These are phyloP conservation scores for Globisporangium yorkense DNA, from an alignment of 352 stramenopile species.

Conservation along the genomic window DNA sequence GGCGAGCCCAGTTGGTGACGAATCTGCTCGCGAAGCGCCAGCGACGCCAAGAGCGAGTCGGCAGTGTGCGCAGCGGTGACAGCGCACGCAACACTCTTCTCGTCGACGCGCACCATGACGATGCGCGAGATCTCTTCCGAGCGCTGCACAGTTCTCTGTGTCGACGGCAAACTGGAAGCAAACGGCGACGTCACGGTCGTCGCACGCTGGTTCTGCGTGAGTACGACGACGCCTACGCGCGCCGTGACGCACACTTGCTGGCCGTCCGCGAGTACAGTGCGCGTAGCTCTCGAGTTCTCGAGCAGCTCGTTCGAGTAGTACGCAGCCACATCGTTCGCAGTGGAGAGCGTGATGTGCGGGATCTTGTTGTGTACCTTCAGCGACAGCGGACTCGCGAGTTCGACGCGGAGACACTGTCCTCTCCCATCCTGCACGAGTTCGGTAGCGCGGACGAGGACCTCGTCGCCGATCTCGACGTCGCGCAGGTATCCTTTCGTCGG, in stretches of 20 bases:
- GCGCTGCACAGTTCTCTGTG: background rate
- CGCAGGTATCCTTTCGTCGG: conserved; percentile 49
- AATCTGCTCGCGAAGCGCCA: conserved; percentile 23
- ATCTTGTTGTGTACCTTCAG: conserved; percentile 46
- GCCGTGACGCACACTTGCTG: conserved; percentile 17
- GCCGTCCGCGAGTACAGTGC: conserved; percentile 13
- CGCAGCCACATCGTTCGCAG: conserved; percentile 28
- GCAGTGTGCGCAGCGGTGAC: background rate
- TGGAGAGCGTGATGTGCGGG: conserved; percentile 63
- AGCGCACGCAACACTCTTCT: conserved; percentile 13
- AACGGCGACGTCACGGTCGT: conserved; percentile 30
- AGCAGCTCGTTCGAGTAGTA: conserved; percentile 71
- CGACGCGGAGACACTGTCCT: conserved; percentile 46
- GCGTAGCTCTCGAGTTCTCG: conserved; percentile 12
- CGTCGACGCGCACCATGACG: conserved; percentile 28
- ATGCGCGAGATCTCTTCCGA: conserved; percentile 9
- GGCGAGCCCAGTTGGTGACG: conserved; percentile 20
- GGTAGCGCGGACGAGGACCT: conserved; percentile 24
- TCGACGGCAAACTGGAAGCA: conserved; percentile 3
- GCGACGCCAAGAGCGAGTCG: conserved; percentile 7
- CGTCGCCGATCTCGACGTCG: conserved; percentile 33
- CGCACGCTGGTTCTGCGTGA: conserved; percentile 33
- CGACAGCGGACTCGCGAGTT: conserved; percentile 27
- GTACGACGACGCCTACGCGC: conserved; percentile 25
- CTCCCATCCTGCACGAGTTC: conserved; percentile 37